Base-by-base conservation (phyloP, 768 basidiomycete species). In the Lactarius akahatsu region DNA sequence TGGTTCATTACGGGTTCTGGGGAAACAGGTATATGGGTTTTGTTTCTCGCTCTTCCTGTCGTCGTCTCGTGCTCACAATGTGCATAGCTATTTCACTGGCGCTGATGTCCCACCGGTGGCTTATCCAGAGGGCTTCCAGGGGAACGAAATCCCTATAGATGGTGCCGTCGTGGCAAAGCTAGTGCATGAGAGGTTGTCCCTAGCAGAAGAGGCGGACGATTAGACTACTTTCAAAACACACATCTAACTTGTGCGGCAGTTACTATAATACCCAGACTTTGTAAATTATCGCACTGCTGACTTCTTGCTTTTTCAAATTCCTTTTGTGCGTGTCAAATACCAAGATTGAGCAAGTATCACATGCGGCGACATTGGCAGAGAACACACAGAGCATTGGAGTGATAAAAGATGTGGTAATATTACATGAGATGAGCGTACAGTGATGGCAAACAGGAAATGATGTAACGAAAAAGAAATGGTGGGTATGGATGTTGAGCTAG, bases 111-210 rank as follows among this genome's bases (percentile, higher is more conserved):
- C 94, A 1, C 78, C 78, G 4, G 83, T 87, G 0, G 78, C 80
- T 23, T 94, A 96, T 71, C 92, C 93, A 0, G 85, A 89, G 47
- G 95, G 92, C n/a, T 97, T 97, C 79, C 90, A 86, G 83, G 94
- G 78, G 16, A 94, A 91, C 74, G 82, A 80, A 15, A 97, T 97
- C 66, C 94, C 94, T 3, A 81, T 97, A 36, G 85, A 94, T 74
- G 91, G 88, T 8, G 82, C 79, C 45, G 79, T 80, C 0, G 90
- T 94, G 5, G 89, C 88, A 4, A 79, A 79, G 11, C 71, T 91
- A 23, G 85, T 84, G 69, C 73, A 81, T 10, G 82, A 88, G 65
- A 80, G 88, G 56, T 75, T 92, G 20, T 81, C 81, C 5, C 78
- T 90, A 23, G 74, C 79, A 13, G 81, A 82, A 50, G 87, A 89